Evolutionary conservation across 192 early-diverging fungal genomes (phyloP), one percentile per base, ranked within the genome.

Genomic region (Mortierella antarctica): DNA sequence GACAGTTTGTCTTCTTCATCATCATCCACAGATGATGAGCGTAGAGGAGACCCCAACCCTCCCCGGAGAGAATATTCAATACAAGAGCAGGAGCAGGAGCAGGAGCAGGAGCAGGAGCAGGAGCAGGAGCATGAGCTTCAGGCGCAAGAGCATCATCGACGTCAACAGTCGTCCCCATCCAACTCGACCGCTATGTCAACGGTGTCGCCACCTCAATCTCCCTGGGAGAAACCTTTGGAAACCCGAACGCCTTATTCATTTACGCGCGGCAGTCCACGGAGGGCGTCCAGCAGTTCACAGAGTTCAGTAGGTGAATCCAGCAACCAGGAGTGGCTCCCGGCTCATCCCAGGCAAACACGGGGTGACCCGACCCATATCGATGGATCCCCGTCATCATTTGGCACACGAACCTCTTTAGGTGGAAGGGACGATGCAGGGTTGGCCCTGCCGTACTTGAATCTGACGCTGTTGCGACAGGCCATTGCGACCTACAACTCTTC

Each of bases 401-500:
- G 64, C 20, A 76, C 60, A 60, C 60, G 66, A 41, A 57, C 58
- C 17, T 68, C 67, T 8, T 23, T 64, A 20, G 41, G 42, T 31
- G 66, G 46, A 13, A 13, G 21, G 13, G 62, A 55, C 5, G 23
- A 47, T 7, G 7, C 7, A 1, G 66, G 61, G 5, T 17, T 79
- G 0, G 63, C 53, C 8, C 51, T 79, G 1, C 75, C 75, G 0
- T 71, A 71, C 23, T 42, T 79, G 23, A 79, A 71, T 40, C 42
- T 69, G 52, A 45, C 62, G 12, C 46, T 79, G 15, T 62, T 79
- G 6, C 68, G 68, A 12, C 75, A 79, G 18, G 75, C 75, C 0
- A 79, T 79, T 41, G 68, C 57, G 17, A 79, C 75, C 1, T 79
- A 79, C 57, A 79, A 70, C 39, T 65, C 68, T 5, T 79, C 75